Base-by-base conservation (phyloP, 2,329 filamentous ascomycete species). In the Epichloe elymi region DNA sequence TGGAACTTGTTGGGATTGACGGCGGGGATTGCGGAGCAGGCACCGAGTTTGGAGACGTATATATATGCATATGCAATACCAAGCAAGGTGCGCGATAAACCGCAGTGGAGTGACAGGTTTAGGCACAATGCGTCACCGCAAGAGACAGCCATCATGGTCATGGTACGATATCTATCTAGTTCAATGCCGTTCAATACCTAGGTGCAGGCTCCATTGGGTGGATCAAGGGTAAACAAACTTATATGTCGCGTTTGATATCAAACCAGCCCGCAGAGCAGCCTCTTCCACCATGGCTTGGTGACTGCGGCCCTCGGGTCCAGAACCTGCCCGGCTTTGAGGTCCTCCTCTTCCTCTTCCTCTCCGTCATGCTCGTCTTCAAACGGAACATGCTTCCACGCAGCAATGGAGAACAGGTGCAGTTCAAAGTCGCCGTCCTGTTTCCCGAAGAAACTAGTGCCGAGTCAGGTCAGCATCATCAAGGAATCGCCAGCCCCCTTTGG, bases 381-480 rank as follows among this genome's bases (percentile, higher is more conserved):
- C n/a, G 48, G 51, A 23, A 50, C 44, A 41, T 51, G 48, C 40
- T 55, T 60, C 44, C 50, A 59, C 5, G 63, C 64, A 14, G 58
- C 57, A 46, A 68, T 66, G 33, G 59, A 59, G 42, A 59, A 55
- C 10, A 68, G 52, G 6, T 62, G 58, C 12, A 68, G 48, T 41
- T 59, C 55, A 46, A 89, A 89, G 3, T 79, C 70, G 3, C 86
- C 86, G 55, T 86, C 71, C 64, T 90, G 86, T 0, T 75, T 67
- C 8, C 82, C 86, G 57, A 90, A 90, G 70, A 88, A 89, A 65
- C 86, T 88, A 30, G 26, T 30, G 26, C 8, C 26, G 57, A 33
- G 15, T 15, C 4, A 44, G 37, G 52, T 67, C 48, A 67, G 60
- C 46, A 46, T 48, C 47, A 46, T 52, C 26, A 30, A 30, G 26